phyloP scores from a whole-genome alignment of 202 grass and related monocot species.

The Bolboschoenoplectus hybrid region DNA sequence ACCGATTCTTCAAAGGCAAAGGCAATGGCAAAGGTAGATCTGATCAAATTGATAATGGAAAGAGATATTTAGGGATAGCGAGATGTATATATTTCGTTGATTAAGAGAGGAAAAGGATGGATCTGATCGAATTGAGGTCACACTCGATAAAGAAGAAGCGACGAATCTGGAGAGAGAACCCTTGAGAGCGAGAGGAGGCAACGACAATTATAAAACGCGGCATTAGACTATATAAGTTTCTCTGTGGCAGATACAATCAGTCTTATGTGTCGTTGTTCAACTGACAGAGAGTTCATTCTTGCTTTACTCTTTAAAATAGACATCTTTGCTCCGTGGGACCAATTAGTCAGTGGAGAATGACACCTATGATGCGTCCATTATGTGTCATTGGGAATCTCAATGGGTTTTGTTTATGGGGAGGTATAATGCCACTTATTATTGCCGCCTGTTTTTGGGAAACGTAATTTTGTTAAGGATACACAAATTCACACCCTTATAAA shows the following conservation, averaged over 20 bases:
- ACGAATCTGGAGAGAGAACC: slow-evolving; percentile 1
- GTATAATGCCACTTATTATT: slow-evolving; percentile 9
- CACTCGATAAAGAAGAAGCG: slow-evolving; percentile 13
- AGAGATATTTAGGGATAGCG: not conserved
- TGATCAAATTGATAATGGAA: not conserved
- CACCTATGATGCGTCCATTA: not conserved
- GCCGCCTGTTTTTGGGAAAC: not conserved
- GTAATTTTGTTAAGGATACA: not conserved
- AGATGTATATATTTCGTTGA: not conserved
- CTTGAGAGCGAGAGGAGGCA: not conserved
- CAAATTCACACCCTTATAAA: not conserved
- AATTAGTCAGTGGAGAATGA: not conserved
- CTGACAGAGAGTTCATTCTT: not conserved
- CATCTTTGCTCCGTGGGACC: not conserved
- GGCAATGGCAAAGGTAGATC: not conserved
- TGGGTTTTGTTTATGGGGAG: not conserved
- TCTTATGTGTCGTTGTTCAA: not conserved
- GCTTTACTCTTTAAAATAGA: not conserved
- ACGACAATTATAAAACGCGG: slow-evolving; percentile 27
- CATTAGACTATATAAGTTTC: not conserved
- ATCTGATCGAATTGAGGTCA: not conserved
- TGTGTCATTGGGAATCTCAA: not conserved
- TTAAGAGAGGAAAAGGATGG: not conserved
- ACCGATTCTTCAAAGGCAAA: not conserved
- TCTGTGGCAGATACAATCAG: not conserved